These are phyloP conservation scores for Ophiostoma perfectum DNA, from an alignment of 2,329 filamentous ascomycete species.

Conservation along the genomic window DNA sequence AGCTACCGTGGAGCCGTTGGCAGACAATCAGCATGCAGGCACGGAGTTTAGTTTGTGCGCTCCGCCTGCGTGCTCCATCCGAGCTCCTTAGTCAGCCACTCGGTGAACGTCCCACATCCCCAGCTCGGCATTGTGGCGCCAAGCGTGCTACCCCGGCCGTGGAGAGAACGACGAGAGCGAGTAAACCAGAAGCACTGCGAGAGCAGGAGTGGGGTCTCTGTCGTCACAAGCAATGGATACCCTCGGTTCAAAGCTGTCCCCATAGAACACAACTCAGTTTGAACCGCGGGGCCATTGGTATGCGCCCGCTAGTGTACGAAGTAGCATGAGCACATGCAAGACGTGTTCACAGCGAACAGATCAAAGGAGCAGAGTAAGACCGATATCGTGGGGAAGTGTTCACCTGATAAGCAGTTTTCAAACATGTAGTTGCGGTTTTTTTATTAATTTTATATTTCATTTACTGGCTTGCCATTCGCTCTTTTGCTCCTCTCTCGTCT, in stretches of 20 bases:
- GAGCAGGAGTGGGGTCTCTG: slow-evolving; percentile 7
- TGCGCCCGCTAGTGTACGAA: background rate
- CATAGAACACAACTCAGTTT: slow-evolving; percentile 19
- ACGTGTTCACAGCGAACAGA: background rate
- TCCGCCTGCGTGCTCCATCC: background rate
- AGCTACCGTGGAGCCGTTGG: background rate
- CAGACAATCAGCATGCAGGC: background rate
- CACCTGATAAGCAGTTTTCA: background rate
- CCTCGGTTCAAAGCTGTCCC: slow-evolving; percentile 29
- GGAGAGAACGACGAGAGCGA: background rate
- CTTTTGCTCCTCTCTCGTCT: background rate
- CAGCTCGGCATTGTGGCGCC: slow-evolving; percentile 24
- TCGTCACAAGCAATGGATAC: slow-evolving; percentile 28
- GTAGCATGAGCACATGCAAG: slow-evolving; percentile 9
- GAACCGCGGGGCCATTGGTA: slow-evolving; percentile 21
- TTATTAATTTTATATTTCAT: background rate
- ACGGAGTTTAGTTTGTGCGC: slow-evolving; percentile 10
- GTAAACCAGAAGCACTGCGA: background rate
- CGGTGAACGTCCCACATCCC: background rate
- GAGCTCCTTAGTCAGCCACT: background rate
- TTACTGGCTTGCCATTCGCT: background rate
- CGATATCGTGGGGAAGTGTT: slow-evolving; percentile 7
- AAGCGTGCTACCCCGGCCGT: slow-evolving; percentile 20
- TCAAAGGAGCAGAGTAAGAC: background rate
- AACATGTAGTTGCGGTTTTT: background rate